Base-by-base conservation (phyloP, 2,329 filamentous ascomycete species). In the Sporothrix sp. region DNA sequence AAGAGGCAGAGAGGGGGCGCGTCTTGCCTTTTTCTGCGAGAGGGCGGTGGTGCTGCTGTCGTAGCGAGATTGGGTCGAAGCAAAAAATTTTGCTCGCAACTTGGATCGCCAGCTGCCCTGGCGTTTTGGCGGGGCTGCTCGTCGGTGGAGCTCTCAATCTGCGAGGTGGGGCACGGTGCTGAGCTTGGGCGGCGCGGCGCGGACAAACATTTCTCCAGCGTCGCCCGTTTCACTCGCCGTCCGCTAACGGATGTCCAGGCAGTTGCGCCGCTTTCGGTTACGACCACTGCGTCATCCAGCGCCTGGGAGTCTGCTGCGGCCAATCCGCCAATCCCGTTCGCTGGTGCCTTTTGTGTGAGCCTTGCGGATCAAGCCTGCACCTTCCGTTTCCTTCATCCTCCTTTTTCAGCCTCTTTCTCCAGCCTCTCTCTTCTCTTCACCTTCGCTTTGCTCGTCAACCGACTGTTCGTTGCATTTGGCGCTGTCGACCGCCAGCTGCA, bases 1-100 rank as follows among this genome's bases (percentile, higher is more conserved):
- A 35, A 38, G 33, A 48, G 21, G 53, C 44, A 58, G 20, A 38
- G 18, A 33, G n/a, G 36, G 21, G 52, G 46, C 58, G n/a, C n/a
- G n/a, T n/a, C n/a, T n/a, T n/a, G n/a, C n/a, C n/a, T n/a, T n/a
- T n/a, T n/a, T n/a, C n/a, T n/a, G n/a, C n/a, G n/a, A n/a, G 25
- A 42, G 23, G 9, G 16, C 16, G 20, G 33, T 30, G 37, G 37
- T 16, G 28, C 35, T 16, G 7, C 11, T n/a, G 14, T 28, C 32
- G 33, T 33, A 42, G 21, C 27, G 36, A 42, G 37, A 25, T 42
- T 33, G 37, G 37, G 32, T 33, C 23, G 37, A 42, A 40, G 37
- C 46, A 49, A 49, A 49, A 20, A 13, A 13, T 9, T 42, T 49
- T 49, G 46, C 37, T 25, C 23, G 36, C 18, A 35, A 35, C 30